phyloP scores from a whole-genome alignment of 768 basidiomycete genomes.

The Phanerodontia chrysosporium region DNA sequence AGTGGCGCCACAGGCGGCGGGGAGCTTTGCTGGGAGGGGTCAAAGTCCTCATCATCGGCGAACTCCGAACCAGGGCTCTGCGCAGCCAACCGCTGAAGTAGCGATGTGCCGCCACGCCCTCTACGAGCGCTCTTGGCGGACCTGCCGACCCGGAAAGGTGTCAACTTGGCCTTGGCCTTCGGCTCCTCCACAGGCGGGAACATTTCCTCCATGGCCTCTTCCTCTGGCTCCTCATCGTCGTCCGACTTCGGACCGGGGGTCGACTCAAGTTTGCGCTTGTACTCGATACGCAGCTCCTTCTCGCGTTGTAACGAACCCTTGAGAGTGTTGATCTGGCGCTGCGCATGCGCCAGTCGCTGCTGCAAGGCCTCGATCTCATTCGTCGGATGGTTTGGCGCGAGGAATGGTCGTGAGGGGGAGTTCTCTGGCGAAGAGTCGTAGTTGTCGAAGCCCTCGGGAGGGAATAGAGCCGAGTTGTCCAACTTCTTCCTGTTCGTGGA shows the following conservation, averaged over 20 bases:
- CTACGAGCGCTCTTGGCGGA: constrained; percentile 44
- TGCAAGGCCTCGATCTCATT: constrained; percentile 81
- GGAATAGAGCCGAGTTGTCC: constrained; percentile 46
- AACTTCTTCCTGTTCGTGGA: constrained; percentile 59
- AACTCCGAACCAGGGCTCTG: constrained; percentile 48
- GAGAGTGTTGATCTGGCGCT: constrained; percentile 79
- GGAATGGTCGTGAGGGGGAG: constrained; percentile 57
- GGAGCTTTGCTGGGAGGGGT: constrained; percentile 10
- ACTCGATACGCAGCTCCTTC: constrained; percentile 76
- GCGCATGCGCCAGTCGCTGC: constrained; percentile 79
- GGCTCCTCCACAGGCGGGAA: constrained; percentile 10
- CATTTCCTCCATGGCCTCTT: constrained; percentile 33
- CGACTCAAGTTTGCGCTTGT: constrained; percentile 48
- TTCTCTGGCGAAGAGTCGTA: constrained; percentile 56
- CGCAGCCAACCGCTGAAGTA: constrained; percentile 60
- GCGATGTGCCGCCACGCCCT: constrained; percentile 51
- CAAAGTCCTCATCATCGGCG: constrained; percentile 31
- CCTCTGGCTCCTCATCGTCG: constrained; percentile 45
- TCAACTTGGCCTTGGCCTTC: constrained; percentile 37
- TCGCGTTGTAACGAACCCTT: constrained; percentile 77
- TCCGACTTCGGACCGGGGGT: constrained; percentile 36
- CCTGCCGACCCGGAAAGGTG: constrained; percentile 54
- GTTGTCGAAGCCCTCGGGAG: constrained; percentile 40
- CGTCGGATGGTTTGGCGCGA: constrained; percentile 68
- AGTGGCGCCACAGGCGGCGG: constrained; percentile 32